These are phyloP conservation scores for Neofusicoccum sp. DNA, from an alignment of 2,329 filamentous ascomycete genomes.

Conservation along the genomic window DNA sequence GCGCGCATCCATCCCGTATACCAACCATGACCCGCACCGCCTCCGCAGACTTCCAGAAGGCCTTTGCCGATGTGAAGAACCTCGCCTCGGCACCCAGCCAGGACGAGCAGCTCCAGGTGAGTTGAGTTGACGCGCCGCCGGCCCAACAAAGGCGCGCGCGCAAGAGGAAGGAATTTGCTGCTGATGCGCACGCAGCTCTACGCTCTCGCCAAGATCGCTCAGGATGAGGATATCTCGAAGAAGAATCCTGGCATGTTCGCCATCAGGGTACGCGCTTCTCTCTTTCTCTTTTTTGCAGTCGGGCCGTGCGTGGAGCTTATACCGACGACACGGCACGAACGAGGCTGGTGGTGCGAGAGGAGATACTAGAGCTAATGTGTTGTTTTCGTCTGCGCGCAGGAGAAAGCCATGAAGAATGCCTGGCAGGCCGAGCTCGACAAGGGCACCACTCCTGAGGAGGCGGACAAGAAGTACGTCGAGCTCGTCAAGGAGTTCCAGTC, in stretches of 20 bases:
- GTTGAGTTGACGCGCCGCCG: conserved; percentile 8
- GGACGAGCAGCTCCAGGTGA: conserved; percentile 51
- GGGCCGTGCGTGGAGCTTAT: too few relatives aligned
- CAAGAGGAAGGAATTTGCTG: neutral
- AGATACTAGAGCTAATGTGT: neutral
- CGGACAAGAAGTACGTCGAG: conserved; percentile 74
- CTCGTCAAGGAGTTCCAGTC: conserved; percentile 70
- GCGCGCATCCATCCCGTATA: neutral
- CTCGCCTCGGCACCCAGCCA: conserved; percentile 32
- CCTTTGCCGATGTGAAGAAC: conserved; percentile 31
- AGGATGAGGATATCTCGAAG: conserved; percentile 39
- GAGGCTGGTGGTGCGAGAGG: too few relatives aligned
- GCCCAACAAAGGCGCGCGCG: neutral
- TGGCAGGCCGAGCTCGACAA: conserved; percentile 72
- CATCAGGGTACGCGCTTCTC: conserved; percentile 55
- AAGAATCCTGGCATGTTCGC: conserved; percentile 66
- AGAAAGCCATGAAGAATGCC: conserved; percentile 75
- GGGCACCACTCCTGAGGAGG: conserved; percentile 60
- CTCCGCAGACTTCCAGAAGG: conserved; percentile 32
- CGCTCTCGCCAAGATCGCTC: conserved; percentile 46
- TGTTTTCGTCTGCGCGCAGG: conserved; percentile 45
- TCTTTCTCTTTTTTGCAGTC: neutral
- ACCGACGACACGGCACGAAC: too few relatives aligned
- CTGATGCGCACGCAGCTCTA: conserved; percentile 48
- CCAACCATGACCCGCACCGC: conserved; percentile 23